phyloP scores from a whole-genome alignment of 73 alveolate genomes.

The Uronychia setigera region DNA sequence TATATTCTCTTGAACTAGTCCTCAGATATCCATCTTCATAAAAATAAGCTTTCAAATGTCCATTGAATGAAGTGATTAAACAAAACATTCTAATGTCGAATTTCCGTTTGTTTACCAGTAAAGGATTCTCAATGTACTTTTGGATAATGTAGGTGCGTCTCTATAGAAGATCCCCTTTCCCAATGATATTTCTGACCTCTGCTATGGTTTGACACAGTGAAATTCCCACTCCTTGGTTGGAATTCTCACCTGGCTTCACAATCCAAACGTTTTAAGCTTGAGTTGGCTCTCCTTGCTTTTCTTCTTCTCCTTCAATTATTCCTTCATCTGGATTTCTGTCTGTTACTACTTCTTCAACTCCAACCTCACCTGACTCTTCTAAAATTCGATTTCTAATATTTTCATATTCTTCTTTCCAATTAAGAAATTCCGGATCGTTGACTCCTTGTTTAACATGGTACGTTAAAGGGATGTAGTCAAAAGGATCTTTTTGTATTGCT shows the following conservation, averaged over 20 bases:
- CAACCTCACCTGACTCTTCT: neutral
- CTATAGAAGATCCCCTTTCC: neutral
- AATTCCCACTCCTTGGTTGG: constrained; percentile 59
- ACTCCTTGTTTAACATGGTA: constrained; percentile 69
- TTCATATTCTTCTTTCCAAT: constrained; percentile 42
- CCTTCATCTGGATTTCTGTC: constrained; percentile 24
- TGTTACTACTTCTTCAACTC: constrained; percentile 31
- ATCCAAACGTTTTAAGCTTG: constrained; percentile 71
- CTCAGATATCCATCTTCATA: constrained; percentile 79
- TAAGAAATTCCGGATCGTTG: constrained; percentile 67
- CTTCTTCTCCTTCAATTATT: constrained; percentile 32
- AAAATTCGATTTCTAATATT: neutral
- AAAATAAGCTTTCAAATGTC: constrained; percentile 59
- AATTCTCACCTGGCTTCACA: constrained; percentile 61
- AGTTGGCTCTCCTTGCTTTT: neutral
- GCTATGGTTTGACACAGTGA: constrained; percentile 25
- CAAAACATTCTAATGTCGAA: constrained; percentile 70
- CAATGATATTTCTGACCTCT: constrained; percentile 26
- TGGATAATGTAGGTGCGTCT: constrained; percentile 52
- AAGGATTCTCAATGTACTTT: constrained; percentile 73
- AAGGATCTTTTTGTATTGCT: constrained; percentile 61
- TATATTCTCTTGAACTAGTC: constrained; percentile 71
- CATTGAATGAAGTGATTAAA: constrained; percentile 67
- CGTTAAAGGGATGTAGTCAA: constrained; percentile 78
- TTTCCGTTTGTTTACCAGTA: constrained; percentile 65